Evolutionary conservation across 495 filamentous ascomycete genomes (phyloP).

Genomic region (Neurospora sp.): DNA sequence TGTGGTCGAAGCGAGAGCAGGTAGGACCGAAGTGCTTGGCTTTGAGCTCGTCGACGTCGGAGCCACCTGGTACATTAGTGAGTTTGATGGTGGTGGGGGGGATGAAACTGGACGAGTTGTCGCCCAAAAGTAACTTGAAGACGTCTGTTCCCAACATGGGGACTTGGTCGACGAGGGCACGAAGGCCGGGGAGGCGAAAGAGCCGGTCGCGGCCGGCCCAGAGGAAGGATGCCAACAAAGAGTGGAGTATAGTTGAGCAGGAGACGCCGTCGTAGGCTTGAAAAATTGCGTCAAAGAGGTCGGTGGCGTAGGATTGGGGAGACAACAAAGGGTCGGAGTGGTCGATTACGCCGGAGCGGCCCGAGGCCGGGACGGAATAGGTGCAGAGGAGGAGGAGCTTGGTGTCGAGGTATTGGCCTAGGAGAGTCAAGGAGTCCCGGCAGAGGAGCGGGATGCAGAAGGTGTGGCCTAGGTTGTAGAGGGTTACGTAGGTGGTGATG

Average conservation of each 20-base stretch:
- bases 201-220: constrained; percentile 11
- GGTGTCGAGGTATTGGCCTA: constrained; percentile 8
- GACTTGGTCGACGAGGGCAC: background rate
- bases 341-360: constrained; percentile 2
- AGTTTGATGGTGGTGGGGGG: background rate
- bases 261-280: background rate
- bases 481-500: constrained; percentile 2
- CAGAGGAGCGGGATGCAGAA: constrained; percentile 3
- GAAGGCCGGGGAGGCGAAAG: background rate
- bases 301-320: background rate
- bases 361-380: background rate
- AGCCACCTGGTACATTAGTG: background rate
- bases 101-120: background rate
- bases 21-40: background rate
- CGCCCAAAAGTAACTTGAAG: constrained; percentile 3
- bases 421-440: constrained; percentile 5
- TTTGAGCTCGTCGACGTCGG: background rate
- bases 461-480: constrained; percentile 8
- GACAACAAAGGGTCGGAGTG: background rate
- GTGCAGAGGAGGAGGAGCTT: constrained; percentile 9
- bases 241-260: background rate
- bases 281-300: constrained; percentile 4
- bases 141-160: constrained; percentile 3
- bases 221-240: constrained; percentile 5
- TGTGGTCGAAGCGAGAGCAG: constrained; percentile 1